Evolutionary conservation across 2,329 filamentous ascomycete genomes (phyloP), one percentile per base, ranked within the genome.

Genomic region (Rugonectria rugulosa): DNA sequence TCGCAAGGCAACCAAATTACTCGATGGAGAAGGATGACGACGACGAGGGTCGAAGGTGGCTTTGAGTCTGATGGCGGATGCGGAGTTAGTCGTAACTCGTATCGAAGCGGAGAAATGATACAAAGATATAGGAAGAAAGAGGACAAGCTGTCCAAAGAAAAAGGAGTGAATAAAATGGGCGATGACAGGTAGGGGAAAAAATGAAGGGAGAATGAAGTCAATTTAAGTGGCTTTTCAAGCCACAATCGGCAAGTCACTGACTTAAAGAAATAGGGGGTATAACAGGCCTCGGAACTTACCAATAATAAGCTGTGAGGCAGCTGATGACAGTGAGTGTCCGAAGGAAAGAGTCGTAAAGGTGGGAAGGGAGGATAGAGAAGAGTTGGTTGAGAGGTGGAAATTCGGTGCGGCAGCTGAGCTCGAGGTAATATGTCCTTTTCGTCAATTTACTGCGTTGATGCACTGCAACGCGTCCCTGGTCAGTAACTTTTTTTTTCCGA

Each of bases 111-210:
- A 29, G 34, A 38, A 24, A 10, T 12, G 24, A 32, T 14, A 40
- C 40, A 24, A 46, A 12, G 15, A 20, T 20, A 20, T 26, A 24
- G 8, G 15, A 17, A 19, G 24, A 41, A 20, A 50, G 29, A 66
- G 64, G 64, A 67, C 64, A 67, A 66, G 63, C 52, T 67, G 64
- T 59, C 64, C 61, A 54, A 44, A 50, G 54, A 59, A 48, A 58
- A 58, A 50, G 54, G 50, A 47, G 49, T 50, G 48, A 56, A 34
- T 21, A 9, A 45, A 31, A 37, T 52, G 59, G 48, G 21, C 45
- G 51, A 44, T 53, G 51, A 53, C 40, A 27, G 15, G 10, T 24
- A 32, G 12, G 51, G 19, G 38, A 36, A 45, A 17, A 49, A 34
- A 24, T 26, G 51, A 36, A 37, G 47, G 44, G 53, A 64, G 51